Evolutionary conservation across 129 eudicot species (phyloP).

Genomic region (Helianthus annuus): HanXRQr2.0-SUNRISE NC_035449.2:152100197-152100696

Average conservation of each 20-base stretch:
- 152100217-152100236: no score
- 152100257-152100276: no score
- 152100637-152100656: conserved; percentile 52
- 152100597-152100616: conserved; percentile 49
- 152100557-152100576: conserved; percentile 41
- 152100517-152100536: conserved; percentile 41
- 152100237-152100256: no score
- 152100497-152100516: conserved; percentile 44
- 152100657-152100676: conserved; percentile 36
- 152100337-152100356: no score
- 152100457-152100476: no score
- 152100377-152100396: conserved; percentile 9
- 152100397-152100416: conserved; percentile 22
- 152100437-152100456: background rate
- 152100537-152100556: conserved; percentile 52
- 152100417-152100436: background rate
- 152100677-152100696: conserved; percentile 44
- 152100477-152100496: conserved; percentile 26
- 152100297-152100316: no score
- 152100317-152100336: no score
- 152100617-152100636: conserved; percentile 47
- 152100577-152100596: conserved; percentile 38
- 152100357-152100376: background rate
- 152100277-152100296: no score
- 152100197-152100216: no score